Evolutionary conservation across 2,329 filamentous ascomycete genomes (phyloP).

Genomic region (Stemphylium beticola): DNA sequence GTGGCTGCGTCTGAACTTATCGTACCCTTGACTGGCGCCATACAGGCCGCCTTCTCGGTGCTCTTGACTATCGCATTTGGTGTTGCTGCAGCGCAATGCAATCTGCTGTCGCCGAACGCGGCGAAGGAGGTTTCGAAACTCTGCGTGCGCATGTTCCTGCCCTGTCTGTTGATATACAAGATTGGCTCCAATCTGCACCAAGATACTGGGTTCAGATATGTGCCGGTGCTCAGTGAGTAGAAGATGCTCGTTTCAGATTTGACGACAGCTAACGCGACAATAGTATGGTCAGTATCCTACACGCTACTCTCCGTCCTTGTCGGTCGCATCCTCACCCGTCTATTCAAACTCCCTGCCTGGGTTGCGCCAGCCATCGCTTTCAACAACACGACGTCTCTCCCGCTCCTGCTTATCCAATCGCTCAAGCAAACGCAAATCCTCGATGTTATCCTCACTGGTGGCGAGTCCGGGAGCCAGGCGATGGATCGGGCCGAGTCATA

Average conservation of each 20-base stretch:
- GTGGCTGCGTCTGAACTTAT: conserved; percentile 38
- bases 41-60: conserved; percentile 62
- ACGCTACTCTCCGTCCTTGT: conserved; percentile 57
- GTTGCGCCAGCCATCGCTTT: conserved; percentile 61
- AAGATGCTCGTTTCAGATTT: background rate
- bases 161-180: conserved; percentile 60
- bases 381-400: conserved; percentile 64
- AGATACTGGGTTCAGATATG: conserved; percentile 56
- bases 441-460: conserved; percentile 52
- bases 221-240: conserved; percentile 55
- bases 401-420: conserved; percentile 60
- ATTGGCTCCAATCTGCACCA: conserved; percentile 59
- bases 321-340: conserved; percentile 52
- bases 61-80: conserved; percentile 62
- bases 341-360: conserved; percentile 60
- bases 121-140: conserved; percentile 61
- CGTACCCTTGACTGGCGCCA: conserved; percentile 58
- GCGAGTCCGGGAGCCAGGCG: conserved; percentile 54
- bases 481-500: conserved; percentile 68
- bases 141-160: conserved; percentile 61
- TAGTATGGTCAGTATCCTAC: conserved; percentile 60
- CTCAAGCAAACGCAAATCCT: conserved; percentile 64
- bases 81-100: conserved; percentile 58
- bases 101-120: conserved; percentile 54
- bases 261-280: conserved; percentile 14